Conservation (phyloP, 1,139 yeast species). For the Eremothecium sinecaudum region DNA sequence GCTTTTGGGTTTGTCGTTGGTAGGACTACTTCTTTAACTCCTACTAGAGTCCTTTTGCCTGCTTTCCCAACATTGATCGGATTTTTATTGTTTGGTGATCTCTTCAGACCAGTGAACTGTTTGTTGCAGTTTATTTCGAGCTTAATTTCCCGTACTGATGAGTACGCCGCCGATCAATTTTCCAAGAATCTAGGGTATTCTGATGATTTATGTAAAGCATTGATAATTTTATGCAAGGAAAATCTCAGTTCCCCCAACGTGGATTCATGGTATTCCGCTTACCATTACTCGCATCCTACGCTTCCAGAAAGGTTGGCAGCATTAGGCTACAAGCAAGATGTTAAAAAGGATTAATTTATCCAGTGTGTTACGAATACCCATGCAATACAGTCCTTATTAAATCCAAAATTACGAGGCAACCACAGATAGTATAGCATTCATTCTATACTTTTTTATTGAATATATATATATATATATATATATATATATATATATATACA, state of each 20-base stretch:
- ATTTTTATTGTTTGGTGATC: constrained; percentile 62
- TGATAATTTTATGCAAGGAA: constrained; percentile 66
- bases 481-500: no score
- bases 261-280: constrained; percentile 81
- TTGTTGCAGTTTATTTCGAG: constrained; percentile 57
- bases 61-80: constrained; percentile 71
- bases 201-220: constrained; percentile 56
- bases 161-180: constrained; percentile 85
- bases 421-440: no score
- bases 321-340: constrained; percentile 44
- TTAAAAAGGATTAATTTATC: constrained; percentile 29
- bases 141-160: constrained; percentile 70
- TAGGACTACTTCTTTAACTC: constrained; percentile 11
- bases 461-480: no score
- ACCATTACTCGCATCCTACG: constrained; percentile 85
- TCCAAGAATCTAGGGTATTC: constrained; percentile 70
- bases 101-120: constrained; percentile 70
- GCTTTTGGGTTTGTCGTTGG: constrained; percentile 62
- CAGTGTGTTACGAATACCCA: no score
- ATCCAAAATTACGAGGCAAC: no score
- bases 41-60: constrained; percentile 21
- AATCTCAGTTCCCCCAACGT: constrained; percentile 79
- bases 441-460: no score
- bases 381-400: no score
- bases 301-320: constrained; percentile 79